Evolutionary conservation across 805 yeast species (phyloP), one percentile per base, ranked within the genome.

Genomic region (Pichia gijzeniarum): DNA sequence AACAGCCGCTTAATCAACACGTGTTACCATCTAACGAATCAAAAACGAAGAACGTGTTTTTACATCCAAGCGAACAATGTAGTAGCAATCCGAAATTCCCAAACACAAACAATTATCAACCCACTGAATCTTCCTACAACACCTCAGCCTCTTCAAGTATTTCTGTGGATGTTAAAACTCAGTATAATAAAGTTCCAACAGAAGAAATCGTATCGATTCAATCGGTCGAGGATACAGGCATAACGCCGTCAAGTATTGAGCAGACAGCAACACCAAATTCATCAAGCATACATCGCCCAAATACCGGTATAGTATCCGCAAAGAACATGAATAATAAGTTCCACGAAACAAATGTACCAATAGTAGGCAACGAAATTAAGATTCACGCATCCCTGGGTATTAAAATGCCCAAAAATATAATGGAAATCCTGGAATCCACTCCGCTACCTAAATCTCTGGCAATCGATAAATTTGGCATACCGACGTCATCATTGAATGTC

Each of bases 401-500:
- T 1, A 65, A 64, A 39, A 75, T 77, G 80, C 82, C 82, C 2
- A 58, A 69, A 4, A 63, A 70, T 10, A 70, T 77, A n/a, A 77
- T 77, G 81, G 70, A 67, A 35, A 73, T 76, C 9, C 67, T 70
- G 4, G 65, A 56, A 59, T 53, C 73, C 60, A 33, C 59, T 52
- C 73, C 74, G 22, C 60, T 70, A 35, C 65, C 76, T 4, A 71
- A 70, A 18, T 68, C 74, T 20, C 68, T 76, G 31, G 67, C 66
- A 57, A 49, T 61, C 54, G 58, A 64, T 56, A 48, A 59, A 50
- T 59, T 63, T 45, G 66, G 67, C n/a, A 56, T 83, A 3, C 86
- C 89, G 1, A 70, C 74, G 1, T 73, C 81, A 0, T 83, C 88
- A 0, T 58, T 84, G 35, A 74, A 73, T 48, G 78, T 82, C 2